Base-by-base conservation (phyloP, 176 grass and related monocot genomes). In the Ensete ventricosum region DNA sequence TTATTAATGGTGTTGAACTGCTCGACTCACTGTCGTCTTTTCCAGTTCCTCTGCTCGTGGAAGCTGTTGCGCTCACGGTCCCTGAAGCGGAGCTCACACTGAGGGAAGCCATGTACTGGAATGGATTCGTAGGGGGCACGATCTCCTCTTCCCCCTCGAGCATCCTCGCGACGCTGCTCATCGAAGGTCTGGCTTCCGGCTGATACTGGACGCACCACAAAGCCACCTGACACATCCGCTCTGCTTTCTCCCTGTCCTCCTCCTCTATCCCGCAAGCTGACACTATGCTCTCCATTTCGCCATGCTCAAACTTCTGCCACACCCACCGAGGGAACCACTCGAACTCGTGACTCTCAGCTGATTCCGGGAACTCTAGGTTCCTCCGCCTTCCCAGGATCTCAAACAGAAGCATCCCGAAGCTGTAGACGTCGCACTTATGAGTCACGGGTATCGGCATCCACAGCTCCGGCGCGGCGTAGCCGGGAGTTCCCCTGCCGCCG, bases 121-220 rank as follows among this genome's bases (percentile, higher is more conserved):
- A 90, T 0, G 91, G 88, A 13, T 91, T 84, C 8, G 74, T 72
- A 0, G 85, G 85, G 10, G 68, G 55, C 2, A 83, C 85, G n/a
- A 96, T 91, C 48, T 82, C 73, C 9, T 81, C 82, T 25, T 93
- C 84, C 2, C 90, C 90, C 59, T 93, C 87, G 1, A 93, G 77
- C 90, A 89, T 89, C 79, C 84, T 75, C 9, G 87, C 90, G 22
- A 87, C 87, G 19, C 22, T 82, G 25, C 51, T 76, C 90, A 89
- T 89, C 17, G 87, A 53, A 1, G 84, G 84, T 74, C 87, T 81
- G 10, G 73, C 76, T 53, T 85, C 84, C 7, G 64, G 73, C 73
- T 87, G 73, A 69, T 87, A 85, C 69, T 85, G 82, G 11, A 89
- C 68, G 73, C 87, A 93, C 87, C 90, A 89, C 34, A 89, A 26